Evolutionary conservation across 1,139 yeast genomes (phyloP), one percentile per base, ranked within the genome.

Genomic region (Yamadazyma membranifaciens): DNA sequence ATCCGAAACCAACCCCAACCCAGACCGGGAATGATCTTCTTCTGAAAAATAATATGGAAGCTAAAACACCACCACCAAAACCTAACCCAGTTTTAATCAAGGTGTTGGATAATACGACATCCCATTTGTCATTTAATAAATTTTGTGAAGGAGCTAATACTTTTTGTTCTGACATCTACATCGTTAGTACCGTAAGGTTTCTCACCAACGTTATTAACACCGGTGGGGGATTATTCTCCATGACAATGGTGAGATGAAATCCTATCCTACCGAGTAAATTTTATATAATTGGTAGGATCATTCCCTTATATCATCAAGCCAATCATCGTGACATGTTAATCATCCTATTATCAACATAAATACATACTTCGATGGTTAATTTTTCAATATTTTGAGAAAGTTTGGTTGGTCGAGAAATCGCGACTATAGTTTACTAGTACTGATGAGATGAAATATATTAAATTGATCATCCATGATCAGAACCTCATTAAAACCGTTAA

Each of bases 21-120:
- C 97, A 91, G 36, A 91, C 97, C 41, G 98, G 98, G 80, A 88
- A 92, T 5, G 95, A 78, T 69, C 98, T 84, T 75, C 98, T 87
- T 65, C 78, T 87, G 75, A 92, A 92, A 42, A 92, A 67, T 47
- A 94, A 69, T 37, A 91, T 95, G n/a, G 96, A 87, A 31, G 95
- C 86, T 45, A 91, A 78, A 35, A 94, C 96, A 66, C 99, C 99
- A 38, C 86, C 95, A 47, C 98, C 98, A 52, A 94, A 84, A 41
- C 99, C 98, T 51, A 94, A 78, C n/a, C 97, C 96, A 56, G 97
- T 85, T 69, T 92, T 92, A 55, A 94, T 95, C 54, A 94, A 74
- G 48, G 94, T 81, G 71, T 94, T 94, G 48, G 98, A 88, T 58
- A 94, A 76, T 42, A 91, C 97, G 50, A 91, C 88, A 63, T 94